Evolutionary conservation across 495 filamentous ascomycete species (phyloP).

Genomic region (Aspergillus sclerotiicarbonarius): DNA sequence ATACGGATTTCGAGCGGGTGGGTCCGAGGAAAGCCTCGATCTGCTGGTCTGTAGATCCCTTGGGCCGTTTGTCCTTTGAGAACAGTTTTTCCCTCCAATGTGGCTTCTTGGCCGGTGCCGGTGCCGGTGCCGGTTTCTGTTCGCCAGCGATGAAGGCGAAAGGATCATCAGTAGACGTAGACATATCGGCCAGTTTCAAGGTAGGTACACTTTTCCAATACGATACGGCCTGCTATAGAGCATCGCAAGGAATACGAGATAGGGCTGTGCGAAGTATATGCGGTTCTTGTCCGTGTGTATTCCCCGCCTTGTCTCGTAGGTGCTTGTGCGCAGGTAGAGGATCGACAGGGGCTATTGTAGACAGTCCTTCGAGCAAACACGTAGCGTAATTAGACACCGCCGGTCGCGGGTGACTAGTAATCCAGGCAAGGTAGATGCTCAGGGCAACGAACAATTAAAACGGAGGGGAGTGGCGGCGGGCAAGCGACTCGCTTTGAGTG

Average conservation of each 20-base stretch:
- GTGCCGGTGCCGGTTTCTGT: constrained; percentile 27
- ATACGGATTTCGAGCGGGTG: constrained; percentile 25
- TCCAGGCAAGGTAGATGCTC: neutral
- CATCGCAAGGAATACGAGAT: constrained; percentile 19
- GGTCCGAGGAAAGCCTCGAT: constrained; percentile 47
- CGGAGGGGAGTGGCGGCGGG: constrained; percentile 4
- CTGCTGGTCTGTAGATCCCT: constrained; percentile 38
- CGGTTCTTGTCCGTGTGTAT: constrained; percentile 3
- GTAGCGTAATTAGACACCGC: neutral
- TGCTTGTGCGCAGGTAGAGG: constrained; percentile 11
- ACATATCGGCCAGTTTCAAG: constrained; percentile 29
- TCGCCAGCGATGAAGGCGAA: constrained; percentile 37
- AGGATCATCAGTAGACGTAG: constrained; percentile 42
- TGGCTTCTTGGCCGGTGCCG: constrained; percentile 30
- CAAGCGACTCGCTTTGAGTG: neutral
- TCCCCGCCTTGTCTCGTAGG: constrained; percentile 3
- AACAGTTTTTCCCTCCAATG: constrained; percentile 52
- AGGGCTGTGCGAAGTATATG: neutral
- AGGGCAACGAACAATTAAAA: neutral
- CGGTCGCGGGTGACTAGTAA: neutral
- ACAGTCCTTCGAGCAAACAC: neutral
- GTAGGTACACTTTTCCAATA: constrained; percentile 9
- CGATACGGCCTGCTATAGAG: constrained; percentile 13
- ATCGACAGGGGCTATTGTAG: constrained; percentile 26
- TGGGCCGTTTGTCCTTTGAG: constrained; percentile 38